Evolutionary conservation across 495 filamentous ascomycete species (phyloP).

Genomic region (Stereocaulon alpinum): DNA sequence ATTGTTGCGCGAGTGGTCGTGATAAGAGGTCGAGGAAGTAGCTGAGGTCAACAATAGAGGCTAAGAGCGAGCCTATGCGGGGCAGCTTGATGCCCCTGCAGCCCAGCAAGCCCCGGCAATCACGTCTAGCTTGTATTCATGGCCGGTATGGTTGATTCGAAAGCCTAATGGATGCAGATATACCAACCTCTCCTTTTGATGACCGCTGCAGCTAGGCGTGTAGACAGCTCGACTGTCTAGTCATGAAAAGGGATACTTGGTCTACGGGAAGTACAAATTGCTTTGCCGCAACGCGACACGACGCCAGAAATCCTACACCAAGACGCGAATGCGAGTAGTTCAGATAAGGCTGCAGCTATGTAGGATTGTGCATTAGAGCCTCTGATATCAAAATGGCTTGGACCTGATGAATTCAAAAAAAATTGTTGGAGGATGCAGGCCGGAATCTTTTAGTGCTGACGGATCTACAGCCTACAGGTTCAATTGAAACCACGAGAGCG

Average conservation of each 20-base stretch:
- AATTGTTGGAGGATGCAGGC: background rate
- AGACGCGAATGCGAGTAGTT: slow-evolving; percentile 6
- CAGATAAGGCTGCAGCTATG: slow-evolving; percentile 12
- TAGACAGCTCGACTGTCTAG: background rate
- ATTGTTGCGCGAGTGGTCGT: background rate
- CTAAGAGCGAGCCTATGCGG: slow-evolving; percentile 10
- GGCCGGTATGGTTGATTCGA: background rate
- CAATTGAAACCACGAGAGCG: background rate
- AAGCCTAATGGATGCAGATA: background rate
- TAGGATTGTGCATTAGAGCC: background rate
- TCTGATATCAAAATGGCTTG: background rate
- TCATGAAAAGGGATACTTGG: slow-evolving; percentile 1
- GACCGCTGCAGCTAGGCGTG: slow-evolving; percentile 9
- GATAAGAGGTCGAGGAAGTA: background rate
- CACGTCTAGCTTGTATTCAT: slow-evolving; percentile 3
- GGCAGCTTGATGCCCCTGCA: slow-evolving; percentile 8
- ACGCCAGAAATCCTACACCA: background rate
- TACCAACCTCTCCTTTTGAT: background rate
- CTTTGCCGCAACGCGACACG: slow-evolving; percentile 14
- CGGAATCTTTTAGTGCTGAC: background rate
- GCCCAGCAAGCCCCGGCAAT: background rate
- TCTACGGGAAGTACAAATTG: background rate
- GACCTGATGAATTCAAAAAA: background rate
- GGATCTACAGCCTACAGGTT: background rate
- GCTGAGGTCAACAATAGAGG: slow-evolving; percentile 2